phyloP scores from a whole-genome alignment of 139 green algal genomes.

The Chlamydomonas eustigma region DNA sequence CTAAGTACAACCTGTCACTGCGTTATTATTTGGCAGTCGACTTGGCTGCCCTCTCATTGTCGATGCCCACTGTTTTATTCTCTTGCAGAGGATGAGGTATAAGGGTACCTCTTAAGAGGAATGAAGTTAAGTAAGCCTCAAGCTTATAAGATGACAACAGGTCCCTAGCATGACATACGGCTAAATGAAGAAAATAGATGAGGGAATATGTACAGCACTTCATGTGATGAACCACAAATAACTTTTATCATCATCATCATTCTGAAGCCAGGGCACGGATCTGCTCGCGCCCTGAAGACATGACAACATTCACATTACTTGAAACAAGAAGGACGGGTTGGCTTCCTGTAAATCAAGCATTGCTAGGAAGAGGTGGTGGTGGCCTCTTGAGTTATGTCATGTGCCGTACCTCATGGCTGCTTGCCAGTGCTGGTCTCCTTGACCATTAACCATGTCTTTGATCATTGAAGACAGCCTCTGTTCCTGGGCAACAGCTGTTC shows the following conservation, averaged over 20 bases:
- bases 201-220: not conserved
- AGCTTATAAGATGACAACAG: not conserved
- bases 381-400: not conserved
- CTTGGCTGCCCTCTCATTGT: constrained; percentile 19
- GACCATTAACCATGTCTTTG: constrained; percentile 25
- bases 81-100: constrained; percentile 23
- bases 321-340: not conserved
- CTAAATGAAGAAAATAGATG: not conserved
- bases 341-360: not conserved
- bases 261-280: not conserved
- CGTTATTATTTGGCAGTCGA: no score
- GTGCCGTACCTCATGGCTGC: constrained; percentile 37
- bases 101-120: constrained; percentile 29
- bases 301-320: no score
- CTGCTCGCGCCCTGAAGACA: no score
- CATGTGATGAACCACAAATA: not conserved
- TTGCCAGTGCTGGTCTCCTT: constrained; percentile 34
- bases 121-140: not conserved
- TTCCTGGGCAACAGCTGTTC: constrained; percentile 13
- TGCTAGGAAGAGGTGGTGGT: not conserved
- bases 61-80: constrained; percentile 34
- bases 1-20: no score
- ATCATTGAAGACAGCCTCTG: constrained; percentile 35
- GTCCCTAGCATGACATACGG: not conserved
- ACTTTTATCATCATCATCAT: not conserved